These are phyloP conservation scores for Mortierella sp. DNA, from an alignment of 371 early-diverging fungal genomes.

Conservation along the genomic window DNA sequence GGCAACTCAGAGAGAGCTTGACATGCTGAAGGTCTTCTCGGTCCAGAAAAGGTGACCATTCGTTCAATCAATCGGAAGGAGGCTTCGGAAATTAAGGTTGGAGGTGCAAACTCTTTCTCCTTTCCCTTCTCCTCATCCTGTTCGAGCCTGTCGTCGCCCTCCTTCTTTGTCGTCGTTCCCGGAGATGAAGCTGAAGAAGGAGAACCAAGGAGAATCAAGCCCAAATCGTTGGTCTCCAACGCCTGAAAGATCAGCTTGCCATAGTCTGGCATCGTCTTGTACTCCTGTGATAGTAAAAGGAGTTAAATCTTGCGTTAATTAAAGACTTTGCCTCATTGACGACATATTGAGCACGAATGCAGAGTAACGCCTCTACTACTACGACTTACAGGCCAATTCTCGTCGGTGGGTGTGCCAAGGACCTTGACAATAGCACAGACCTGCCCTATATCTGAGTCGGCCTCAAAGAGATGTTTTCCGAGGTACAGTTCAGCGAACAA, in stretches of 20 bases:
- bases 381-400: constrained; percentile 57
- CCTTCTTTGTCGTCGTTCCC: too few species aligned
- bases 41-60: constrained; percentile 39
- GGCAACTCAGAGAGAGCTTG: constrained; percentile 24
- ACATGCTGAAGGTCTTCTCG: constrained; percentile 29
- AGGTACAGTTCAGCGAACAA: constrained; percentile 64
- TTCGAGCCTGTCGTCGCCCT: neutral
- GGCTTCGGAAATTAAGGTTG: constrained; percentile 24
- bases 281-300: constrained; percentile 28
- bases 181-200: neutral
- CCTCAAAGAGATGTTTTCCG: constrained; percentile 70
- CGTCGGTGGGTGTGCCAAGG: constrained; percentile 63
- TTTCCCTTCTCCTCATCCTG: too few species aligned
- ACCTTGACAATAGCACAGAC: constrained; percentile 70
- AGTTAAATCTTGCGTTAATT: neutral
- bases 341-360: neutral
- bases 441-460: constrained; percentile 72
- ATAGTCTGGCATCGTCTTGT: constrained; percentile 41
- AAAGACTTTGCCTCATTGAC: neutral
- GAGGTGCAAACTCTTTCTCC: neutral
- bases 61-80: constrained; percentile 37
- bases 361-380: neutral
- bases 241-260: constrained; percentile 51
- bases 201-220: constrained; percentile 21
- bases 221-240: constrained; percentile 24